Conservation (phyloP, 2,329 filamentous ascomycete species). For the Rhynchosporium secalis region DNA sequence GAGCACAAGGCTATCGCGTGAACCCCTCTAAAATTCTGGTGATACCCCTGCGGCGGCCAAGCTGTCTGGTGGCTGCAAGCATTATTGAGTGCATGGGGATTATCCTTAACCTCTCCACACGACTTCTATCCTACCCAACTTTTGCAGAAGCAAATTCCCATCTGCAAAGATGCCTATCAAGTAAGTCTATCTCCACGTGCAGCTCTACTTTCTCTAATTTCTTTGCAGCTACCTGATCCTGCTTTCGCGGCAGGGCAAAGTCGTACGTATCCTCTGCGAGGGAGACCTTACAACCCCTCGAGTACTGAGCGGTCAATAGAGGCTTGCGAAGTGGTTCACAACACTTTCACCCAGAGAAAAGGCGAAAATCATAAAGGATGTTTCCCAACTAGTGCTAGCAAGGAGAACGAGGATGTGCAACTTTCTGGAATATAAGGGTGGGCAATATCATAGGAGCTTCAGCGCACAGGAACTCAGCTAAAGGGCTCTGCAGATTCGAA, state of each 20-base stretch:
- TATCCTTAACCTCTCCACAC: slow-evolving; percentile 13
- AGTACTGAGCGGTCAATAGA: slow-evolving; percentile 54
- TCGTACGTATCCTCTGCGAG: slow-evolving; percentile 62
- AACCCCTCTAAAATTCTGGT: slow-evolving; percentile 2
- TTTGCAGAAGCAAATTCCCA: slow-evolving; percentile 11
- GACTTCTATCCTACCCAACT: slow-evolving; percentile 11
- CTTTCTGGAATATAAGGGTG: slow-evolving; percentile 99
- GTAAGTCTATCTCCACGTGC: slow-evolving; percentile 41
- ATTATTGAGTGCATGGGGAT: neutral
- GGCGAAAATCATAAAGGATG: slow-evolving; percentile 99
- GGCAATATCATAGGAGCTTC: slow-evolving; percentile 17
- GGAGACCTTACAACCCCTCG: neutral
- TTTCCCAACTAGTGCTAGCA: slow-evolving; percentile 94
- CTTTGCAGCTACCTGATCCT: slow-evolving; percentile 85
- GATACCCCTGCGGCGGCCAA: slow-evolving; percentile 10
- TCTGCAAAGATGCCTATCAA: slow-evolving; percentile 50
- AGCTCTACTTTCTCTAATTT: slow-evolving; percentile 23
- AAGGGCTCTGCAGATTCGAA: slow-evolving; percentile 74
- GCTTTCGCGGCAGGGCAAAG: slow-evolving; percentile 97
- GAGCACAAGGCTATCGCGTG: slow-evolving; percentile 9
- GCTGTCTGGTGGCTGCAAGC: neutral
- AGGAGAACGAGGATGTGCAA: slow-evolving; percentile 99
- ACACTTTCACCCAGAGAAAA: slow-evolving; percentile 97
- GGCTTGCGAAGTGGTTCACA: slow-evolving; percentile 98
- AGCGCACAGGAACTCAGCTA: neutral